A percentile compares a stretch with the other conserved stretches of the same genome.
Conservation (phyloP, 2,329 filamentous ascomycete species). For the Fusarium sp. region DNA sequence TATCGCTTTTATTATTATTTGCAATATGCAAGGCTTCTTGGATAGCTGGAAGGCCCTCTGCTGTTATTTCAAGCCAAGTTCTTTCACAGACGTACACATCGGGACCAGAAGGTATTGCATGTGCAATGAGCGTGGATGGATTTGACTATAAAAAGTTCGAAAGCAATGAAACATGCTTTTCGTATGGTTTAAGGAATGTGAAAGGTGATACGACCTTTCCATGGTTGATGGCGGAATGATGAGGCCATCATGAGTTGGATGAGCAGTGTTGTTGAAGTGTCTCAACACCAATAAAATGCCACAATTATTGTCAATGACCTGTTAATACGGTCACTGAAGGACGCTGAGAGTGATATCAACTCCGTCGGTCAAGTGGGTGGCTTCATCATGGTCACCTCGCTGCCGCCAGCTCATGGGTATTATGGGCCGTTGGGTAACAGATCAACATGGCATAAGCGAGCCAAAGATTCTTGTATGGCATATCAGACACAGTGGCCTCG, state of each 20-base stretch:
- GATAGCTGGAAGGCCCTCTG: too few species aligned
- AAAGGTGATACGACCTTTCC: not conserved
- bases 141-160: not conserved
- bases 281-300: not conserved
- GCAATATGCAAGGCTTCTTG: not conserved
- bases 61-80: not conserved
- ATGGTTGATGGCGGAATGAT: not conserved
- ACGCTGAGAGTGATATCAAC: not conserved
- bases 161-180: not conserved
- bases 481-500: not conserved
- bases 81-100: not conserved
- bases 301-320: not conserved
- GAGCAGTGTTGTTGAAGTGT: not conserved
- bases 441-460: not conserved
- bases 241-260: constrained; percentile 6
- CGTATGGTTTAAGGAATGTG: not conserved
- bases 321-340: rapidly evolving
- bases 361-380: not conserved
- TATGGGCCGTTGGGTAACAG: not conserved
- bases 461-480: not conserved
- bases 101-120: not conserved
- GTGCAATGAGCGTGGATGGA: not conserved
- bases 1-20: not conserved
- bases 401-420: not conserved
- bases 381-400: constrained; percentile 13